Base-by-base conservation (phyloP, 2,329 filamentous ascomycete genomes). In the Monilinia vaccinii-corymbosi region DNA sequence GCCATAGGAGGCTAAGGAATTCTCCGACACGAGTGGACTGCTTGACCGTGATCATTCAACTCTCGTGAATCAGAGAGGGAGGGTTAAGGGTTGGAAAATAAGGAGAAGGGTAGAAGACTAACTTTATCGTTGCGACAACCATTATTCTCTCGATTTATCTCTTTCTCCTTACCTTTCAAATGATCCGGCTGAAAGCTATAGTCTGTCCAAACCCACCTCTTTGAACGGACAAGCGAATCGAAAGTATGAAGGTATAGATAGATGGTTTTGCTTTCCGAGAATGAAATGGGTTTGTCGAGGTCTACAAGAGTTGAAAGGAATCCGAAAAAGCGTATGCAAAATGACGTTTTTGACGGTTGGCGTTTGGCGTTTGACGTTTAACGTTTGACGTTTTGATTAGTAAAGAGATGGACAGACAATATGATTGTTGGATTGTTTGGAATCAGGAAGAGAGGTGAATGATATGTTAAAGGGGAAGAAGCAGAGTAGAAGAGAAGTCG, bases 71-170 rank as follows among this genome's bases (percentile, higher is more conserved):
- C n/a, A n/a, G n/a, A n/a, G 48, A 18, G 16, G 25, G 48, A 23
- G 32, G 16, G n/a, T n/a, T n/a, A n/a, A n/a, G n/a, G 48, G 38
- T 3, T 36, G 48, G 23, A 32, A 34, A 51, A 59, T 49, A 36
- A 46, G 49, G 48, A 50, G 50, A 56, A 23, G 44, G 36, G 9
- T 32, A 51, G 56, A 55, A 60, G 44, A 76, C 80, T 68, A 74
- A 84, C 81, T 84, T 84, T 74, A 84, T 84, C 64, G 81, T 84
- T 72, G 81, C 81, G 68, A 84, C 81, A 73, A 83, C 81, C 71
- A 71, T 72, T 48, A 53, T 69, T 67, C n/a, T n/a, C n/a, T 48
- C 57, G 57, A 46, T 40, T 32, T 53, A 32, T 49, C 40, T 48
- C 1, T 51, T 14, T 51, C 48, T 51, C 31, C 31, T 32, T 28